Conservation (phyloP, 192 early-diverging fungal genomes). For the Coemansia brasiliensis region DNA sequence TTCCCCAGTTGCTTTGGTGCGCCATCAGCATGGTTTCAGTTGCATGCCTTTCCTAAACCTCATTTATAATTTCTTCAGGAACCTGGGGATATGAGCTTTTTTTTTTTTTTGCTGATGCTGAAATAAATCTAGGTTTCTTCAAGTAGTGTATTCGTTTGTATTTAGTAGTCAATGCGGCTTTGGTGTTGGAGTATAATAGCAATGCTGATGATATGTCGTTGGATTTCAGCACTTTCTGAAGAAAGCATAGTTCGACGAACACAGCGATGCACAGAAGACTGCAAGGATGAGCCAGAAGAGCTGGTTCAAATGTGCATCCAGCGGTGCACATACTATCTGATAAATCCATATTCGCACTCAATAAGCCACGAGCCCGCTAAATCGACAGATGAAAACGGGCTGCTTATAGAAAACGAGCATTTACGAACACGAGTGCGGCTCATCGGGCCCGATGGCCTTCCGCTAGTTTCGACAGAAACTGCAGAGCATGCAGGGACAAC, state of each 20-base stretch:
- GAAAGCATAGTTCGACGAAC: constrained; percentile 44
- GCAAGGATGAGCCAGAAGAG: constrained; percentile 36
- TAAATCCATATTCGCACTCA: constrained; percentile 24
- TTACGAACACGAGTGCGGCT: constrained; percentile 33
- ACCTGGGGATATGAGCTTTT: no score
- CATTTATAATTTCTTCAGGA: background rate
- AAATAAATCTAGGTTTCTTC: background rate
- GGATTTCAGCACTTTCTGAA: constrained; percentile 8
- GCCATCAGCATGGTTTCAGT: constrained; percentile 2
- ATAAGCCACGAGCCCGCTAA: background rate
- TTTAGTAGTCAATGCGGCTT: background rate
- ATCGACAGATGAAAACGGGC: constrained; percentile 9
- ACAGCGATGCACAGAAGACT: constrained; percentile 37
- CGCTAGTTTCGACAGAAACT: constrained; percentile 8
- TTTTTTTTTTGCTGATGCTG: no score
- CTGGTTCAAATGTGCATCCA: constrained; percentile 51
- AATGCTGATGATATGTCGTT: constrained; percentile 6
- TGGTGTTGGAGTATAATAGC: constrained; percentile 4
- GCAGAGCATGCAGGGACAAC: background rate
- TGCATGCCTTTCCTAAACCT: constrained; percentile 1
- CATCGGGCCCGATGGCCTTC: constrained; percentile 52
- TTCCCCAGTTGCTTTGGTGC: constrained; percentile 8
- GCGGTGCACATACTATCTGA: constrained; percentile 43
- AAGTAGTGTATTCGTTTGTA: background rate
- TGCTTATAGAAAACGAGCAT: constrained; percentile 31